These are phyloP conservation scores for Prinsepia uniflora DNA, from an alignment of 306 rosid genomes.

Conservation along the genomic window DNA sequence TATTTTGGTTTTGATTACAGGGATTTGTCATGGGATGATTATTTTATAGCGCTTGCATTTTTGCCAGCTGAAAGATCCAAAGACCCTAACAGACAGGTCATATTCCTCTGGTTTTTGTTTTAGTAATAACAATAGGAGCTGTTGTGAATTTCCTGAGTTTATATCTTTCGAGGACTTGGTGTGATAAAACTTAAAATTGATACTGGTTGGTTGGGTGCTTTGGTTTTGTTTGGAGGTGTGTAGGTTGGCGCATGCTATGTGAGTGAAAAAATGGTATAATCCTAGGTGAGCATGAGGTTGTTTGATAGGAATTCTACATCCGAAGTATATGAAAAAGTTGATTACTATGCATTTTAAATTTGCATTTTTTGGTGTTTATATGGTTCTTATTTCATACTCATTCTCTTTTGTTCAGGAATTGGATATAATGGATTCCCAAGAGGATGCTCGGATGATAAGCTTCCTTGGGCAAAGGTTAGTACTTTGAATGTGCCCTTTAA, in stretches of 20 bases:
- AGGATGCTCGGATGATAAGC: constrained; percentile 89
- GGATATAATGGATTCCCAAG: constrained; percentile 97
- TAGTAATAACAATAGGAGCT: neutral
- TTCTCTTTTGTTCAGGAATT: constrained; percentile 48
- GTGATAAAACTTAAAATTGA: neutral
- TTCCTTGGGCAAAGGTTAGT: constrained; percentile 97
- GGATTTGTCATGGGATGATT: constrained; percentile 90
- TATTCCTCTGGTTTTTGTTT: constrained; percentile 6
- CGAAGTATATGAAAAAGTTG: neutral
- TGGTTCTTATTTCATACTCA: neutral
- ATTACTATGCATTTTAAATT: neutral
- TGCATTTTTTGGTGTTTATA: neutral
- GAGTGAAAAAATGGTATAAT: constrained; percentile 73
- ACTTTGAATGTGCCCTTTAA: constrained; percentile 27
- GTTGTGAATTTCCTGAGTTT: constrained; percentile 12
- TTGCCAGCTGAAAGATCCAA: constrained; percentile 94
- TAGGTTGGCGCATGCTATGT: constrained; percentile 98
- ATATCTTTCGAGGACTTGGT: neutral
- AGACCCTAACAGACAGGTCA: constrained; percentile 96
- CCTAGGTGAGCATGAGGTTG: constrained; percentile 54
- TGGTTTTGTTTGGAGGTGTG: constrained; percentile 20
- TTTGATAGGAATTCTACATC: neutral
- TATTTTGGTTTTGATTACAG: constrained; percentile 32
- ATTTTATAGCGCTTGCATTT: constrained; percentile 95
- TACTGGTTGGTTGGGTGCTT: neutral